A percentile compares a stretch with the other conserved stretches of the same genome.
Conservation (phyloP, 495 filamentous ascomycete genomes). For the Rhizodiscina lignyota region DNA sequence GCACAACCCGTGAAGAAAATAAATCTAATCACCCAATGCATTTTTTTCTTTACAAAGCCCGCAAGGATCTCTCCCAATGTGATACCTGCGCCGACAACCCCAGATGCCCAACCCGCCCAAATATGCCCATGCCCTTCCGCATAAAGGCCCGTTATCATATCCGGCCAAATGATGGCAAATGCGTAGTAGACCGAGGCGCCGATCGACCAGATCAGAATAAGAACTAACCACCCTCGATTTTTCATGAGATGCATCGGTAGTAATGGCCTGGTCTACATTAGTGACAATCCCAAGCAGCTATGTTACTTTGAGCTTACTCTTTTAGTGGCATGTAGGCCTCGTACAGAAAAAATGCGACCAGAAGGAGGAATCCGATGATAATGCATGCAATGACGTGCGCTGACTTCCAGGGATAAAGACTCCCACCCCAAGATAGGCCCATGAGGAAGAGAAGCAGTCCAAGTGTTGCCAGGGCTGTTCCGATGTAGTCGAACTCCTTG, state of each 20-base stretch:
- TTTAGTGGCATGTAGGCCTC: constrained; percentile 15
- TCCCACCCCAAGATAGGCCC: constrained; percentile 26
- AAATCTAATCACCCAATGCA: constrained; percentile 5
- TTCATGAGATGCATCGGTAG: constrained; percentile 11
- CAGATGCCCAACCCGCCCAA: constrained; percentile 10
- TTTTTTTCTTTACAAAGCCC: too few species aligned
- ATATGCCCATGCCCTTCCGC: constrained; percentile 5
- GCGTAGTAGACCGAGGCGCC: constrained; percentile 12
- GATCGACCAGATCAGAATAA: constrained; percentile 7
- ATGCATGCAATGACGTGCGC: constrained; percentile 25
- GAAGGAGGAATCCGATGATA: constrained; percentile 20
- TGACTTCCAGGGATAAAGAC: constrained; percentile 25
- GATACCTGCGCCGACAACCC: not conserved
- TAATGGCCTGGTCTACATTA: too few species aligned
- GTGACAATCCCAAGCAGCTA: too few species aligned
- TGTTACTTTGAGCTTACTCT: too few species aligned
- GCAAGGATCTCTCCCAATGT: not conserved
- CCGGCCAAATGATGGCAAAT: constrained; percentile 9
- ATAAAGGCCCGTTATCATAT: constrained; percentile 9
- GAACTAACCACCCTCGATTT: constrained; percentile 8
- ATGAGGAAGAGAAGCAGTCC: constrained; percentile 20
- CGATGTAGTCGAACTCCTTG: constrained; percentile 20
- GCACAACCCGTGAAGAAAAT: constrained; percentile 7
- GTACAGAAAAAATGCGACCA: constrained; percentile 23
- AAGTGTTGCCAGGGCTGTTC: constrained; percentile 13